These are phyloP conservation scores for Fusarium sp. DNA, from an alignment of 2,329 filamentous ascomycete species.

Conservation along the genomic window DNA sequence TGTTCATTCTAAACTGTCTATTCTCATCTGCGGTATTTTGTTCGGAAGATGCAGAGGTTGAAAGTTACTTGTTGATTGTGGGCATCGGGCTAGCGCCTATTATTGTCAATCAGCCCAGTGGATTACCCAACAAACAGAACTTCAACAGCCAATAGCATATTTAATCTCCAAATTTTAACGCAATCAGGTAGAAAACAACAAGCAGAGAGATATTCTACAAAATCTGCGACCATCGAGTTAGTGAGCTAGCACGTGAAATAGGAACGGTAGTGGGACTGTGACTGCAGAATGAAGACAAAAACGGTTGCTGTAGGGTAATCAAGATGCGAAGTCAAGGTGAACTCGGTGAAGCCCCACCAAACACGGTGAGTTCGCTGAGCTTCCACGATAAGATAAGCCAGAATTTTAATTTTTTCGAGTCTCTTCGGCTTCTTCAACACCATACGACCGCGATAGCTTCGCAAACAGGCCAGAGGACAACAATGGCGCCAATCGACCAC, in stretches of 20 bases:
- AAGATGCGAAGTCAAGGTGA: neutral
- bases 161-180: accelerated
- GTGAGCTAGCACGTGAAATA: accelerated
- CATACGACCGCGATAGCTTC: constrained; percentile 22
- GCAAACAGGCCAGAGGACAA: constrained; percentile 32
- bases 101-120: neutral
- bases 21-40: neutral
- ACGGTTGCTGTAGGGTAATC: constrained; percentile 1
- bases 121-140: neutral
- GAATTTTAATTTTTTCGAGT: constrained; percentile 39
- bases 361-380: constrained; percentile 35
- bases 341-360: constrained; percentile 8
- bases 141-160: neutral
- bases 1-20: neutral
- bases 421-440: constrained; percentile 21
- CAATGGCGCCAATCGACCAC: constrained; percentile 52
- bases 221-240: neutral
- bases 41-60: neutral
- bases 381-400: constrained; percentile 37
- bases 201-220: accelerated
- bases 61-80: neutral
- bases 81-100: neutral
- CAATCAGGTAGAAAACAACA: accelerated
- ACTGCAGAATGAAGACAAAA: neutral
- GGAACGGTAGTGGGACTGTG: neutral